Evolutionary conservation across 2,329 filamentous ascomycete species (phyloP).

Genomic region (Orbilia ellipsospora): DNA sequence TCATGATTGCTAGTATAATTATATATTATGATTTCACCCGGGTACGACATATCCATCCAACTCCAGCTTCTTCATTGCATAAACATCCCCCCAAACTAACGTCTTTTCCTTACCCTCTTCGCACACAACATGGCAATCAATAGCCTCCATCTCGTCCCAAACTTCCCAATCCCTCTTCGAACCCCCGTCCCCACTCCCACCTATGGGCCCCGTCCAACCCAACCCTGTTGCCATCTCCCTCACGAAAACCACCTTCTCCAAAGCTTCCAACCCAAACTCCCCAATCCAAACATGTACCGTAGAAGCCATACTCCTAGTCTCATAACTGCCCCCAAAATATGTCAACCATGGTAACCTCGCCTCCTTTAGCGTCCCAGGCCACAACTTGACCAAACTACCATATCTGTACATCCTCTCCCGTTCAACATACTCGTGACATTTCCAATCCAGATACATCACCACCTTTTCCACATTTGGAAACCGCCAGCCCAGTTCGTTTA

Average conservation of each 20-base stretch:
- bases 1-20: no score
- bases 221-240: background rate
- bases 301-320: background rate
- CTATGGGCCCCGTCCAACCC: background rate
- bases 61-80: constrained; percentile 3
- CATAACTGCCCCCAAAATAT: background rate
- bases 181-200: no score
- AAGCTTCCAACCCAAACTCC: background rate
- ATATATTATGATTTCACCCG: no score
- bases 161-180: background rate
- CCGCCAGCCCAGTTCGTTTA: background rate
- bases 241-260: constrained; percentile 20
- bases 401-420: constrained; percentile 18
- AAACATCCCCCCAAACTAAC: constrained; percentile 1
- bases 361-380: constrained; percentile 11
- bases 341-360: constrained; percentile 12
- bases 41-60: constrained; percentile 2
- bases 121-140: background rate
- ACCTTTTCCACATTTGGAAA: constrained; percentile 30
- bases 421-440: constrained; percentile 3
- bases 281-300: background rate
- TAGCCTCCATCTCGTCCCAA: constrained; percentile 1
- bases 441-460: constrained; percentile 22
- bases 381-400: background rate
- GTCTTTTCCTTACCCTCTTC: background rate